phyloP scores from a whole-genome alignment of 2,329 filamentous ascomycete genomes.

The Colletotrichum sp. region DNA sequence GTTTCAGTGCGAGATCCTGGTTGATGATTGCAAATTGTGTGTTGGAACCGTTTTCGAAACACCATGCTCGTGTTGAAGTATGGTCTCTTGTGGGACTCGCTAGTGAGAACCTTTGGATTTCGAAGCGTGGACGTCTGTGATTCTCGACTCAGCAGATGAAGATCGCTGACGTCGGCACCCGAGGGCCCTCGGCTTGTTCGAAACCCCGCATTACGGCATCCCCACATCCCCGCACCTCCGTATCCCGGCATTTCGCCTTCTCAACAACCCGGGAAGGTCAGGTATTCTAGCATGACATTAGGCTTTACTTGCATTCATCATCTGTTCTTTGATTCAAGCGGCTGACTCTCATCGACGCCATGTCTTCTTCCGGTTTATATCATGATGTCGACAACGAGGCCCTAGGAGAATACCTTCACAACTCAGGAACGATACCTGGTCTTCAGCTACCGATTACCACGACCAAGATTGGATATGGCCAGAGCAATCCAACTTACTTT shows the following conservation, averaged over 20 bases:
- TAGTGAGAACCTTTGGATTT: rapidly evolving
- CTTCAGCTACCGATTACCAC: not conserved
- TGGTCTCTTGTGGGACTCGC: not conserved
- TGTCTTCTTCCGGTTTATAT: not conserved
- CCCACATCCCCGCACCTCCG: not conserved
- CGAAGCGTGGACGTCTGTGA: not conserved
- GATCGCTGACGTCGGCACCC: not conserved
- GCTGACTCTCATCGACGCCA: not conserved
- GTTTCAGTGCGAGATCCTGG: not conserved
- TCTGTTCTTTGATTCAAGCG: not conserved
- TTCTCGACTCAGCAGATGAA: not conserved
- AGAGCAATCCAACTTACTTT: not conserved
- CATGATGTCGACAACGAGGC: not conserved
- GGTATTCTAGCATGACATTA: not conserved
- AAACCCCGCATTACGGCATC: not conserved
- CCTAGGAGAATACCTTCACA: not conserved
- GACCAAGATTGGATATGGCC: not conserved
- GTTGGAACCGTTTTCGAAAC: not conserved
- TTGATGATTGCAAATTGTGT: not conserved
- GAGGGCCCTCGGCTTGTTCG: not conserved
- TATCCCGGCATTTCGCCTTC: not conserved
- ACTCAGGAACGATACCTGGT: not conserved
- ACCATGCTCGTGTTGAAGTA: not conserved
- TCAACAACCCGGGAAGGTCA: not conserved
- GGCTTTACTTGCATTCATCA: not conserved